These are phyloP conservation scores for Aspergillus luchuensis DNA, from an alignment of 2,329 filamentous ascomycete genomes.

Conservation along the genomic window DNA sequence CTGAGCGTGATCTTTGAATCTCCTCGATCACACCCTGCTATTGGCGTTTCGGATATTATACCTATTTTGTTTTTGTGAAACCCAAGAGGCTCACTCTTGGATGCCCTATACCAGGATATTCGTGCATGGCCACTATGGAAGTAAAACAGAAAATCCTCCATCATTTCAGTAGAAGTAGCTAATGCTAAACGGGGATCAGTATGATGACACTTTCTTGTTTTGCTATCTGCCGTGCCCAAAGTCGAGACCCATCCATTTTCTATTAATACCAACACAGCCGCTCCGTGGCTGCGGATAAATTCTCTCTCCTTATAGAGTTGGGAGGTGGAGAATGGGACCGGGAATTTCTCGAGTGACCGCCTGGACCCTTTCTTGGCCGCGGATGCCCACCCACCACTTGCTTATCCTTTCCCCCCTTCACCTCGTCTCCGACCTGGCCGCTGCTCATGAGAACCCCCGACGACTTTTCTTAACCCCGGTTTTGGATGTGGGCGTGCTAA, in stretches of 20 bases:
- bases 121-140: not conserved
- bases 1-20: conserved; percentile 5
- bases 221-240: not conserved
- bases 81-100: not conserved
- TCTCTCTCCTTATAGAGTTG: not conserved
- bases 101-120: not conserved
- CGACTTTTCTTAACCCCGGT: conserved; percentile 12
- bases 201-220: not conserved
- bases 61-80: conserved; percentile 26
- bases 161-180: not conserved
- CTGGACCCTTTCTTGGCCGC: conserved; percentile 5
- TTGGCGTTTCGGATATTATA: conserved; percentile 31
- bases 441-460: conserved; percentile 2
- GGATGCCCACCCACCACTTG: not conserved
- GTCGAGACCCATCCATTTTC: not conserved
- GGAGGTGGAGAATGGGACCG: conserved; percentile 2
- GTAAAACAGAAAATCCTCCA: not conserved
- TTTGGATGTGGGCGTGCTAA: conserved; percentile 27
- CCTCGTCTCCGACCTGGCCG: not conserved
- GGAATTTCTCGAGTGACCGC: conserved; percentile 4
- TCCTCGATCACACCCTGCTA: conserved; percentile 7
- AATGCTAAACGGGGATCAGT: no score
- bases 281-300: not conserved
- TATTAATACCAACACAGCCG: not conserved
- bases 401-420: not conserved